phyloP scores from a whole-genome alignment of 2,329 filamentous ascomycete genomes.

The Ascochyta lentis region DNA sequence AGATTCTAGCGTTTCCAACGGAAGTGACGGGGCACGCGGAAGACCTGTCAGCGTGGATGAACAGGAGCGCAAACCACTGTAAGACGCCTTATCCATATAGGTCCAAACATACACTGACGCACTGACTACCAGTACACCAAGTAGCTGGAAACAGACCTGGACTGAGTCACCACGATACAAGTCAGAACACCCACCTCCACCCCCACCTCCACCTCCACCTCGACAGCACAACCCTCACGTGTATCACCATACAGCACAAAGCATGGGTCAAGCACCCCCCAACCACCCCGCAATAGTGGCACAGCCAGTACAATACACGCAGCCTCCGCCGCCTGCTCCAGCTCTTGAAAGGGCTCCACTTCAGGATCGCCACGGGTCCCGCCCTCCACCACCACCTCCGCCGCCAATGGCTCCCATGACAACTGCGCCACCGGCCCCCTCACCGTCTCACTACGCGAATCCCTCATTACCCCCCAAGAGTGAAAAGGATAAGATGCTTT shows the following conservation, averaged over 20 bases:
- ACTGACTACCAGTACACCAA: slow-evolving; percentile 1
- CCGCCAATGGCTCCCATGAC: slow-evolving; percentile 25
- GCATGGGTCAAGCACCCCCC: slow-evolving; percentile 30
- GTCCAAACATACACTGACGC: slow-evolving; percentile 1
- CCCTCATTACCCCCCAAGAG: slow-evolving; percentile 55
- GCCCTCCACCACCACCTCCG: slow-evolving; percentile 25
- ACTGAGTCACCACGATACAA: slow-evolving; percentile 11
- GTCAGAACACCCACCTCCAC: slow-evolving; percentile 14
- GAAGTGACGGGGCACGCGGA: slow-evolving; percentile 53
- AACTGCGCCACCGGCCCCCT: slow-evolving; percentile 25
- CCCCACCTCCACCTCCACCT: slow-evolving; percentile 20
- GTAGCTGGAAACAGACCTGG: slow-evolving; percentile 9
- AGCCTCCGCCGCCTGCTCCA: slow-evolving; percentile 47
- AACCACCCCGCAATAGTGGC: slow-evolving; percentile 26
- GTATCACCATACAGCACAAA: slow-evolving; percentile 38
- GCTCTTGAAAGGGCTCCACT: slow-evolving; percentile 45
- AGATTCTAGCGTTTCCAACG: slow-evolving; percentile 24
- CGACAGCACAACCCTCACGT: slow-evolving; percentile 40
- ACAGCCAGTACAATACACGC: slow-evolving; percentile 9
- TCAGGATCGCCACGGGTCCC: slow-evolving; percentile 17
- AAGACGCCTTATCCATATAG: not conserved
- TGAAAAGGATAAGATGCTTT: slow-evolving; percentile 90
- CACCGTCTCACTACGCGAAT: slow-evolving; percentile 30
- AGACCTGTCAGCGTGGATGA: slow-evolving; percentile 56
- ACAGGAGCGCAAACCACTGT: slow-evolving; percentile 46